Evolutionary conservation across 2,329 filamentous ascomycete species (phyloP).

Genomic region (Botrytis galanthina): DNA sequence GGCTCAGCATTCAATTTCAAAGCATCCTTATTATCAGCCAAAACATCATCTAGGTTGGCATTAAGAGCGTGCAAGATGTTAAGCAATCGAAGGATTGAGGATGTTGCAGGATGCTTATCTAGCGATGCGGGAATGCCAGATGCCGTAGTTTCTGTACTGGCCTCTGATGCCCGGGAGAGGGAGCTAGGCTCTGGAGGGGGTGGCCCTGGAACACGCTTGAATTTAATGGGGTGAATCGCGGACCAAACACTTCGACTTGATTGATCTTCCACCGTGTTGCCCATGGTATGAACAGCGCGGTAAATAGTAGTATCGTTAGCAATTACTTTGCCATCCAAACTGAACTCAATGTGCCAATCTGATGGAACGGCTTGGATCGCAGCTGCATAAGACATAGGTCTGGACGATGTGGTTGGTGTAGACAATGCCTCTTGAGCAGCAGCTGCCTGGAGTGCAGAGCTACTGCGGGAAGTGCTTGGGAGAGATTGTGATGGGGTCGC

Average conservation of each 20-base stretch:
- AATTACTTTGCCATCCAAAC: constrained; percentile 77
- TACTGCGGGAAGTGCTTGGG: constrained; percentile 45
- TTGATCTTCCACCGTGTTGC: constrained; percentile 60
- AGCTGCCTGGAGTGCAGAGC: constrained; percentile 41
- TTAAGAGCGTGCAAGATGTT: constrained; percentile 92
- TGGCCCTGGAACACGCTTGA: constrained; percentile 80
- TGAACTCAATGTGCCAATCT: constrained; percentile 98
- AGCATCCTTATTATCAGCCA: constrained; percentile 72
- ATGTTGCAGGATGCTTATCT: constrained; percentile 77
- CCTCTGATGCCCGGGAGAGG: constrained; percentile 54
- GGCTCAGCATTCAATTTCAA: constrained; percentile 76
- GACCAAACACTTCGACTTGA: constrained; percentile 82
- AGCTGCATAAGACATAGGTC: constrained; percentile 78
- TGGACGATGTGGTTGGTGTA: constrained; percentile 53
- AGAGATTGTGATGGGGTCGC: constrained; percentile 71
- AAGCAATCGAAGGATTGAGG: constrained; percentile 82
- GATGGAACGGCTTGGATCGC: constrained; percentile 77
- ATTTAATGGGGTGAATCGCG: constrained; percentile 85
- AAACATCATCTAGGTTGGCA: constrained; percentile 85
- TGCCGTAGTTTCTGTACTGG: constrained; percentile 50
- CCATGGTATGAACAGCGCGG: constrained; percentile 72
- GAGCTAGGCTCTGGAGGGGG: constrained; percentile 70
- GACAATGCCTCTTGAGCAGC: constrained; percentile 38
- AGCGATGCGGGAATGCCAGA: constrained; percentile 73
- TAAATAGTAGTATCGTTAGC: constrained; percentile 94